Evolutionary conservation across 75 land plant genomes (phyloP).

Genomic region (Pinus albicaulis): DNA sequence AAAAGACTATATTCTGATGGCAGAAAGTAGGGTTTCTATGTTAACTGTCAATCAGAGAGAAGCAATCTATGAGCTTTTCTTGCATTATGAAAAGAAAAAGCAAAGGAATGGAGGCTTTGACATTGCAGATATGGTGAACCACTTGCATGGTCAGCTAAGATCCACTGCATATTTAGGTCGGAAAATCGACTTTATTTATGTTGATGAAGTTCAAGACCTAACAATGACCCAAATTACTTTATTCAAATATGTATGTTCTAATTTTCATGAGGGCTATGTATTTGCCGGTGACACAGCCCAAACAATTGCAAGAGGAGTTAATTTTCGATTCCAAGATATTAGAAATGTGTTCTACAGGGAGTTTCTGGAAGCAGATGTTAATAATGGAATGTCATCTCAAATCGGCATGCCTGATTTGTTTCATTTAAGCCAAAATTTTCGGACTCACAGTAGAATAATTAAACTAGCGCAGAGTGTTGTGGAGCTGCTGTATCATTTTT

Average conservation of each 20-base stretch:
- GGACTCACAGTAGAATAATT: slow-evolving; percentile 57
- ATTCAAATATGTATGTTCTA: slow-evolving; percentile 54
- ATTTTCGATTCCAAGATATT: slow-evolving; percentile 69
- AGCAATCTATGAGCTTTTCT: slow-evolving; percentile 54
- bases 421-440: slow-evolving; percentile 54
- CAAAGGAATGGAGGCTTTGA: slow-evolving; percentile 45
- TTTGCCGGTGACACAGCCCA: slow-evolving; percentile 89
- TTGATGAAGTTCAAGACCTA: slow-evolving; percentile 78
- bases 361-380: slow-evolving; percentile 26
- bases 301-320: slow-evolving; percentile 70
- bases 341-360: slow-evolving; percentile 52
- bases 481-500: slow-evolving; percentile 46
- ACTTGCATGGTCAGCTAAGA: slow-evolving; percentile 45
- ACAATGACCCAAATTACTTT: slow-evolving; percentile 58
- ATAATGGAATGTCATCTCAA: slow-evolving; percentile 1
- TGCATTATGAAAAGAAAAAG: slow-evolving; percentile 62
- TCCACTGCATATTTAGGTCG: slow-evolving; percentile 25
- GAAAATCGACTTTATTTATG: slow-evolving; percentile 56
- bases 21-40: slow-evolving; percentile 35
- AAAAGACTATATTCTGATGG: slow-evolving; percentile 31
- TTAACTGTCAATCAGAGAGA: slow-evolving; percentile 35
- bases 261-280: slow-evolving; percentile 53
- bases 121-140: slow-evolving; percentile 55
- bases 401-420: slow-evolving; percentile 29
- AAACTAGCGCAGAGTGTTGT: slow-evolving; percentile 53